Evolutionary conservation across 2,329 filamentous ascomycete species (phyloP).

Genomic region (Cryphonectria parasitica): DNA sequence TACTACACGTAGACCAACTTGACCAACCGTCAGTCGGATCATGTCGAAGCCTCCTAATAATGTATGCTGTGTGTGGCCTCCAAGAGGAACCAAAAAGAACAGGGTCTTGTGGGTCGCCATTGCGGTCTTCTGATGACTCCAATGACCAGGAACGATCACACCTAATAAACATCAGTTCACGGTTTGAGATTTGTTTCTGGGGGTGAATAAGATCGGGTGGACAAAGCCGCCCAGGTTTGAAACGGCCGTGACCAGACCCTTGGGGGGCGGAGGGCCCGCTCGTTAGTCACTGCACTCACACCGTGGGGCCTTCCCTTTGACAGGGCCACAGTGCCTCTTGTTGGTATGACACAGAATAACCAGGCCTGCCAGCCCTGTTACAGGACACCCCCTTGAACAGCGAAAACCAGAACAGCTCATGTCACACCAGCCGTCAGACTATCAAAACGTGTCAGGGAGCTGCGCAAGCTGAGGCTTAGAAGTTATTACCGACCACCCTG

Average conservation of each 20-base stretch:
- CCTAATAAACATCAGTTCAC: background rate
- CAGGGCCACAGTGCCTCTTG: background rate
- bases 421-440: constrained; percentile 18
- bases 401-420: background rate
- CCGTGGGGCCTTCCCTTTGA: constrained; percentile 7
- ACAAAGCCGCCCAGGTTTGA: constrained; percentile 20
- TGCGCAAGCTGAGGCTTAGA: constrained; percentile 30
- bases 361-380: background rate
- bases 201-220: constrained; percentile 14
- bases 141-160: background rate
- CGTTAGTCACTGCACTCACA: constrained; percentile 9
- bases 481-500: constrained; percentile 24
- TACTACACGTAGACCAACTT: constrained; percentile 1
- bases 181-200: constrained; percentile 27
- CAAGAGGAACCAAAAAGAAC: no score
- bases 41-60: background rate
- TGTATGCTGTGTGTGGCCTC: constrained; percentile 1
- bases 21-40: background rate
- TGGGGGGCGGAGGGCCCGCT: background rate
- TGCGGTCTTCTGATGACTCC: background rate
- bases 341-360: background rate
- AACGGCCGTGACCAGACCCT: constrained; percentile 23
- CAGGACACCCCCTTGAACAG: background rate
- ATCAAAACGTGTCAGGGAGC: constrained; percentile 17
- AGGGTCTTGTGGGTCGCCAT: background rate